Base-by-base conservation (phyloP, 176 grass and related monocot species). In the Juncus inflexus region DNA sequence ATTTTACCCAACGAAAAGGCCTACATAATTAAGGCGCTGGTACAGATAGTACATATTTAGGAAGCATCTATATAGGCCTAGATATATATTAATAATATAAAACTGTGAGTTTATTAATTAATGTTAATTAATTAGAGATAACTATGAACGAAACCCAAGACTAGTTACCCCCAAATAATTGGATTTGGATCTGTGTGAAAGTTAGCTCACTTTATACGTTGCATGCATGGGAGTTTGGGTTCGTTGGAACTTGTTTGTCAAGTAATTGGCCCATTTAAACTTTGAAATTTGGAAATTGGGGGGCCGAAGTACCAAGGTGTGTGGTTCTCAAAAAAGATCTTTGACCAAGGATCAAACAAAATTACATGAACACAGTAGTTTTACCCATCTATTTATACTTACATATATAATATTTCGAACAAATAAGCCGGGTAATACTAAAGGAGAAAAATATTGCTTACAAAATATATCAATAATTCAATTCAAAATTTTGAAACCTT, bases 221-320 rank as follows among this genome's bases (percentile, higher is more conserved):
- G 38, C 54, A 28, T 71, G n/a, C 54, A 28, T 71, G n/a, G 40
- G 52, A 35, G 0, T 43, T 59, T 12, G 67, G 35, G 7, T 0
- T 7, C 52, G 43, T 58, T 43, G 67, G 53, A 28, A 70, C 52
- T 55, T 16, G 52, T 70, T 13, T 28, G 28, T 52, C 67, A 70
- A 57, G 65, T 53, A 57, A 71, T 35, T 71, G 67, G 67, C 51
- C 43, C 51, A 70, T 55, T 70, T 70, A 37, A 70, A 57, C 38
- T 57, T 53, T 7, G 55, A 70, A 41, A 70, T 28, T 57, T 10
- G 7, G 35, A 2, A 58, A 57, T 42, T 53, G 52, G 66, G 52
- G 55, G 66, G 55, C 47, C 54, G 57, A 36, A 59, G 42, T 35
- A 69, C 35, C 3, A 45, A 47, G 52, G 38, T 71, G 37, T 5